Evolutionary conservation across 306 rosid genomes (phyloP), one percentile per base, ranked within the genome.

Genomic region (Vachellia pachyceras): DNA sequence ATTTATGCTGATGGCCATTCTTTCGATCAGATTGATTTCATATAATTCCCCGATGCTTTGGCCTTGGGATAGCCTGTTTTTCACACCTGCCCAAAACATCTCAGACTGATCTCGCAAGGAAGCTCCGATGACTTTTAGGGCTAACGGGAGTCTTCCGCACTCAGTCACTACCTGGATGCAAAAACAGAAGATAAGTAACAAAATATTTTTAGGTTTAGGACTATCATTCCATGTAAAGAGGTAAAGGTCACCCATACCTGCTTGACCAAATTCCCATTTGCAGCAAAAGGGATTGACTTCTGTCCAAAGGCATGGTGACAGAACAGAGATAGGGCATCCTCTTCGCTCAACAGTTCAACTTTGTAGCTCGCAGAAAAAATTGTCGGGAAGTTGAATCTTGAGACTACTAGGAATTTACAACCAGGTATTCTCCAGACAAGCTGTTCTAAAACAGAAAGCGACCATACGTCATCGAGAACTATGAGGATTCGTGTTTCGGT

Each of bases 51-150:
- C 84, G 10, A 95, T 89, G 13, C 91, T 82, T 52, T 90, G 95
- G 37, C 99, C 97, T 72, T 86, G 90, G 10, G 97, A 86, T 65
- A 95, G 77, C 86, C 91, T 88, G 78, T 82, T 90, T 81, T 84
- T 85, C 35, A 97, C 99, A 80, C 89, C 82, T 18, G 50, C 70
- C 99, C 99, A 93, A 58, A 82, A 90, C 94, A 86, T 84, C 77
- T 93, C 97, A 8, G 89, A 52, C 44, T 91, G 97, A 69, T 83
- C 95, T 33, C 92, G 58, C 39, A 95, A 69, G 4, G 97, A 95
- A 33, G 99, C 95, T 72, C 99, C 99, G 20, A 93, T 93, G 71
- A 95, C 97, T 87, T 95, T 95, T 3, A 95, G 97, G 45, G 99
- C 99, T 66, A 95, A 71, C 1, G 99, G 99, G 82, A 95, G 97